Percentiles rank a stretch among this genome's conserved stretches.
Conservation (phyloP, 805 yeast genomes). For the Ogataea trehaloabstinens region DNA sequence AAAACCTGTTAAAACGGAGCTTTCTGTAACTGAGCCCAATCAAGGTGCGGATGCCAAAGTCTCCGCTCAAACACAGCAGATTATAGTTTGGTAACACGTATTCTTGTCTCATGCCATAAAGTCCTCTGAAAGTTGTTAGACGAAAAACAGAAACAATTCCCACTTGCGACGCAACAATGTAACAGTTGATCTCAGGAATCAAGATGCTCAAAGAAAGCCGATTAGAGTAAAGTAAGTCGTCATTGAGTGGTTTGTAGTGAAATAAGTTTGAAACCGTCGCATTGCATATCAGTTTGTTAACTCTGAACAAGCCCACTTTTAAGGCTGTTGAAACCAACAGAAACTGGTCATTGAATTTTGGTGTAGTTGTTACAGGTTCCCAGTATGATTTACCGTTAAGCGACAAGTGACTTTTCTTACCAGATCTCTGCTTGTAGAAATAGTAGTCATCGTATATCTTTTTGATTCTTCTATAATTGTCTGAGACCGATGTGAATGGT, state of each 20-base stretch:
- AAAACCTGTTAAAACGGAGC: conserved; percentile 8
- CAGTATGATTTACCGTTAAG: conserved; percentile 29
- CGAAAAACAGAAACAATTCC: conserved; percentile 44
- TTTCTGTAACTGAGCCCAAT: conserved; percentile 22
- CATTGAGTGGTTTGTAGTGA: conserved; percentile 32
- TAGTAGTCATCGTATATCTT: conserved; percentile 32
- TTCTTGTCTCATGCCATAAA: conserved; percentile 43
- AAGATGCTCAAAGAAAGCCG: conserved; percentile 30
- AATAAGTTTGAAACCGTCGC: conserved; percentile 45
- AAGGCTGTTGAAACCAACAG: conserved; percentile 44
- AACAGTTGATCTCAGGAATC: conserved; percentile 41
- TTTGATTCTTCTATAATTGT: conserved; percentile 27
- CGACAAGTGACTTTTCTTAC: conserved; percentile 21
- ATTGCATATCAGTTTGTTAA: conserved; percentile 45
- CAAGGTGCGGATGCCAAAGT: conserved; percentile 22
- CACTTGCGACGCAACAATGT: conserved; percentile 41
- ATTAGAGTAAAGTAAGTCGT: conserved; percentile 31
- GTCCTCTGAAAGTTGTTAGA: conserved; percentile 40
- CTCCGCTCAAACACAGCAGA: conserved; percentile 19
- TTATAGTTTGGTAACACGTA: conserved; percentile 35
- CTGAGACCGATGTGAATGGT: conserved; percentile 22
- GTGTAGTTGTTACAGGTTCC: conserved; percentile 20
- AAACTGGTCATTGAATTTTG: conserved; percentile 29
- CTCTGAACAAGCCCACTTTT: conserved; percentile 43
- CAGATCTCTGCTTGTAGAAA: conserved; percentile 18